Evolutionary conservation across 2,329 filamentous ascomycete species (phyloP).

Genomic region (Penicillium sp.): DNA sequence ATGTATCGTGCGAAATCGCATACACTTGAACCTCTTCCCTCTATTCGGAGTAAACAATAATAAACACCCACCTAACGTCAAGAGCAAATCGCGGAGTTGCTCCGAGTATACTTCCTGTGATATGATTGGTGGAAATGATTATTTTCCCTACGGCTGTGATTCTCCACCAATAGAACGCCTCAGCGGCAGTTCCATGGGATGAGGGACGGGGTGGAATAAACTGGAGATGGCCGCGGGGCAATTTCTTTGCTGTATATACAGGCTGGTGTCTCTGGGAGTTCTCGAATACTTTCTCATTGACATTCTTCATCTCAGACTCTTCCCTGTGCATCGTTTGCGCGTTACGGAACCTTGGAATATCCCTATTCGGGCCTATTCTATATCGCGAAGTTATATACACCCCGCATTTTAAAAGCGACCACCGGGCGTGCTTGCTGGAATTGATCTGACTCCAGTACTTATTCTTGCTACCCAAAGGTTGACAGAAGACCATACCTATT

Average conservation of each 20-base stretch:
- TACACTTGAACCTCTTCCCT: too few species aligned
- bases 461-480: constrained; percentile 7
- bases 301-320: background rate
- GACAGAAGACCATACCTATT: background rate
- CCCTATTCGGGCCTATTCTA: background rate
- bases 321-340: background rate
- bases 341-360: background rate
- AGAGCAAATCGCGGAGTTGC: constrained; percentile 17
- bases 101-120: constrained; percentile 7
- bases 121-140: constrained; percentile 26
- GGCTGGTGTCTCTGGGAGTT: constrained; percentile 8
- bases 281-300: constrained; percentile 3
- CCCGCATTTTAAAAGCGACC: constrained; percentile 7
- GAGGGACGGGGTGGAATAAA: constrained; percentile 18
- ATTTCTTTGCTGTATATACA: constrained; percentile 20
- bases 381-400: background rate
- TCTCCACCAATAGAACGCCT: constrained; percentile 24
- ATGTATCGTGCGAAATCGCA: too few species aligned
- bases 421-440: background rate
- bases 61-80: background rate
- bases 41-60: too few species aligned
- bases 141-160: constrained; percentile 12
- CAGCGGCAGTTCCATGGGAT: background rate
- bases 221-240: constrained; percentile 19
- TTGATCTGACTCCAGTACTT: background rate